Percentiles rank a stretch among this genome's conserved stretches.
These are phyloP conservation scores for Suillus tomentosus DNA, from an alignment of 768 basidiomycete genomes.

Conservation along the genomic window DNA sequence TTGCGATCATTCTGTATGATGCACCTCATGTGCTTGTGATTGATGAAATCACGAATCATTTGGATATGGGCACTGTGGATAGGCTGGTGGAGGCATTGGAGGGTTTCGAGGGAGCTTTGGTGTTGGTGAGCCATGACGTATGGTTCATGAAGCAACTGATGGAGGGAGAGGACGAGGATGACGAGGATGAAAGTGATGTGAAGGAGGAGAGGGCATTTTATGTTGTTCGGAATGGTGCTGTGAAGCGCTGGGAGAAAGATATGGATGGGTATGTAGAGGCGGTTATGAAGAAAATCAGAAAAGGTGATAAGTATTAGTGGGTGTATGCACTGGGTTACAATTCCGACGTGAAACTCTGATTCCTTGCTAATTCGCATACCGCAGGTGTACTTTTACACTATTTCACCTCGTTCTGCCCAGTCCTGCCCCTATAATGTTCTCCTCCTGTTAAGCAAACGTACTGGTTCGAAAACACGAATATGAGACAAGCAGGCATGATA, in stretches of 20 bases:
- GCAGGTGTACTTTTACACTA: neutral
- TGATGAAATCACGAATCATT: conserved; percentile 70
- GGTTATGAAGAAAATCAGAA: conserved; percentile 28
- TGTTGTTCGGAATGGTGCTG: conserved; percentile 27
- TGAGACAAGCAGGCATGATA: neutral
- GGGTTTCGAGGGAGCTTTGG: conserved; percentile 53
- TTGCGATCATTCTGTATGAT: conserved; percentile 53
- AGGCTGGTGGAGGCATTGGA: conserved; percentile 55
- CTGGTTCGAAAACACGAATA: neutral
- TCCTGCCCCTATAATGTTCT: neutral
- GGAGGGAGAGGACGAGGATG: conserved; percentile 25
- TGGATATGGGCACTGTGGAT: conserved; percentile 62
- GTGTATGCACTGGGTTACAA: neutral
- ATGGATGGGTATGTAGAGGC: conserved; percentile 33
- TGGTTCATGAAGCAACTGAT: conserved; percentile 26
- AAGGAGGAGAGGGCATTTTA: conserved; percentile 18
- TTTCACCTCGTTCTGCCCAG: neutral
- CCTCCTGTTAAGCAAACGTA: conserved; percentile 2
- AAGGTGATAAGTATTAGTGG: neutral
- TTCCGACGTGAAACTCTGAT: neutral
- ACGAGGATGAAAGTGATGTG: conserved; percentile 24
- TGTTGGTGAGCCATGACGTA: conserved; percentile 70
- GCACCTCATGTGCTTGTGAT: conserved; percentile 56
- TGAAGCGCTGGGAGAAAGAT: conserved; percentile 28
- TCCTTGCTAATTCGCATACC: too few relatives aligned